Base-by-base conservation (phyloP, 2,329 filamentous ascomycete genomes). In the Trichoderma gracile region DNA sequence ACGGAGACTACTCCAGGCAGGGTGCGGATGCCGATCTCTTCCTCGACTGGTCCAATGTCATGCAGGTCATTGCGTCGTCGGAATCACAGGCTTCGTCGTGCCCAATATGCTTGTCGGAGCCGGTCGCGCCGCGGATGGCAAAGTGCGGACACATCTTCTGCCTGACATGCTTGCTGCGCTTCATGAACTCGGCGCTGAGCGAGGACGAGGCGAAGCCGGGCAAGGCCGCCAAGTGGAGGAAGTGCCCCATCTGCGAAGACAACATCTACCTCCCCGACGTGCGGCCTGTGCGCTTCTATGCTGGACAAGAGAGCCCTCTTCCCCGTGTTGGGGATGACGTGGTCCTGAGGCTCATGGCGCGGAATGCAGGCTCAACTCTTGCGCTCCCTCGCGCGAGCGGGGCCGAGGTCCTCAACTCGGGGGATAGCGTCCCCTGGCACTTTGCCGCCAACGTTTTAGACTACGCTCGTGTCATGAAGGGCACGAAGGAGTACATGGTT, bases 61-160 rank as follows among this genome's bases (percentile, higher is more conserved):
- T 97, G 68, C 95, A 99, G 77, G 89, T 99, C 60, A 83, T 99
- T 69, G 95, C 91, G 9, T 98, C 94, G 2, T 86, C 91, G 64
- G 88, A 95, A 76, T 97, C 93, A 0, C 95, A 99, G 77, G 83
- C 88, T 49, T 86, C 93, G 3, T 92, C 91, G 23, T 99, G 95
- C 74, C 95, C 95, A 0, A 99, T 99, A 62, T 99, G 95, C 73
- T 85, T 99, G 30, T 96, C 91, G 2, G 91, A 91, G 63, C 95
- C 95, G 1, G 92, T 96, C 19, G 95, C 95, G 8, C 93, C 95
- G 38, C 88, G 95, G 63, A 99, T 99, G 94, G 93, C 95, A 47
- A 94, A 89, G 73, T 99, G 95, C 73, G 95, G 95, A 1, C 95
- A 99, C 74, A 97, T 99, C 14, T 98, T 97, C 75, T 99, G 95